Percentiles rank a stretch among this genome's conserved stretches.
These are phyloP conservation scores for Buddleja alternifolia DNA, from an alignment of 257 asterid genomes.

Conservation along the genomic window DNA sequence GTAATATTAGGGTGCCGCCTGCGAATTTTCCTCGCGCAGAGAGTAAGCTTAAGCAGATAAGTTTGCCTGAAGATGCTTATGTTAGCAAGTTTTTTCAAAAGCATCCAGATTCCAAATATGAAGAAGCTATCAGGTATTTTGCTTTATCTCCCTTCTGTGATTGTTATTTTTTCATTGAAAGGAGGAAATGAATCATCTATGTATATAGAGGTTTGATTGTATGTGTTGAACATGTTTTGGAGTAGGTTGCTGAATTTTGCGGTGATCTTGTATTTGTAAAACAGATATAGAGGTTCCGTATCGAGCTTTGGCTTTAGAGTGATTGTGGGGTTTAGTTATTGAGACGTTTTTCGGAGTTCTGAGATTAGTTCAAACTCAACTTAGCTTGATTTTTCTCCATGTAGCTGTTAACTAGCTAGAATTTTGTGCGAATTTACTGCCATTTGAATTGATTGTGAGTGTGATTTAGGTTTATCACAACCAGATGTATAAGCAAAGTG, in stretches of 20 bases:
- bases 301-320: not conserved
- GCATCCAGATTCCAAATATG: constrained; percentile 69
- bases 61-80: constrained; percentile 80
- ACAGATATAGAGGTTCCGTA: not conserved
- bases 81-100: constrained; percentile 66
- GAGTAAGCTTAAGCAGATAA: constrained; percentile 64
- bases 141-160: constrained; percentile 1
- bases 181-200: not conserved
- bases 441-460: too few relatives aligned
- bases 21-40: constrained; percentile 78
- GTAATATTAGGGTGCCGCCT: constrained; percentile 79
- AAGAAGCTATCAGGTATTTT: constrained; percentile 78
- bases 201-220: constrained; percentile 1
- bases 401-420: not conserved
- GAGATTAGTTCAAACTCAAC: constrained; percentile 8
- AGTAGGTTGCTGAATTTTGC: constrained; percentile 9
- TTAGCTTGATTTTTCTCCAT: constrained; percentile 17
- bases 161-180: constrained; percentile 9
- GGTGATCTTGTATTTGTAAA: not conserved
- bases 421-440: not conserved
- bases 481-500: too few relatives aligned
- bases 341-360: constrained; percentile 1
- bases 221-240: not conserved
- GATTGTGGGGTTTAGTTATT: constrained; percentile 8
- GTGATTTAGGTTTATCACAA: too few relatives aligned